These are phyloP conservation scores for Viola odorata DNA, from an alignment of 345 rosid genomes.

Conservation along the genomic window DNA sequence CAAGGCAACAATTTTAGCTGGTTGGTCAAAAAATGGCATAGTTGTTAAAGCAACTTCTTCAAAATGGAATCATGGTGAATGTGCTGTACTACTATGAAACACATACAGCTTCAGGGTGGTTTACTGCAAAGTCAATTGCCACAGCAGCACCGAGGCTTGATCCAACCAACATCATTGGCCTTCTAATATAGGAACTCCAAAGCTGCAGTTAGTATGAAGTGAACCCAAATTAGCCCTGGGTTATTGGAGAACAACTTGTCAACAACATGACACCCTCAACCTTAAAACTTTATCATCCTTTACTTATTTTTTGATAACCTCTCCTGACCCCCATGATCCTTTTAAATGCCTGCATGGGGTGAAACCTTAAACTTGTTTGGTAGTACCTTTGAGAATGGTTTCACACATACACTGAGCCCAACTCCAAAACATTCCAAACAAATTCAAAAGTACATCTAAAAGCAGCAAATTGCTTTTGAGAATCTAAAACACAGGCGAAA, in stretches of 20 bases:
- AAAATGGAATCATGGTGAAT: conserved; percentile 3
- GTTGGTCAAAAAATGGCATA: background rate
- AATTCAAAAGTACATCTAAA: no score
- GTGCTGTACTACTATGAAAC: conserved; percentile 9
- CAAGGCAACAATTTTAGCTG: background rate
- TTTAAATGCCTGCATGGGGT: no score
- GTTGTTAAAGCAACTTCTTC: background rate
- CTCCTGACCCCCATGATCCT: no score
- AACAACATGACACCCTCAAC: no score
- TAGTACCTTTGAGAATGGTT: no score
- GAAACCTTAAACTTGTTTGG: no score
- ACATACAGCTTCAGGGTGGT: conserved; percentile 82
- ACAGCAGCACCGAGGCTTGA: conserved; percentile 98
- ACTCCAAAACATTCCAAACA: no score
- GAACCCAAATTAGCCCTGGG: conserved; percentile 10
- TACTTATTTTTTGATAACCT: no score
- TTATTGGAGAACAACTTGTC: background rate
- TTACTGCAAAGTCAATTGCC: conserved; percentile 72
- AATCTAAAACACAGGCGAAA: no score
- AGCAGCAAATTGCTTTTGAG: no score
- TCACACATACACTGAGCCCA: no score
- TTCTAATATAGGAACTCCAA: conserved; percentile 74
- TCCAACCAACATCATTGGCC: conserved; percentile 79
- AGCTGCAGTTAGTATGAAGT: conserved; percentile 36
- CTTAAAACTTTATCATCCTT: no score